phyloP scores from a whole-genome alignment of 129 eudicot genomes.

The Apium graveolens region DNA sequence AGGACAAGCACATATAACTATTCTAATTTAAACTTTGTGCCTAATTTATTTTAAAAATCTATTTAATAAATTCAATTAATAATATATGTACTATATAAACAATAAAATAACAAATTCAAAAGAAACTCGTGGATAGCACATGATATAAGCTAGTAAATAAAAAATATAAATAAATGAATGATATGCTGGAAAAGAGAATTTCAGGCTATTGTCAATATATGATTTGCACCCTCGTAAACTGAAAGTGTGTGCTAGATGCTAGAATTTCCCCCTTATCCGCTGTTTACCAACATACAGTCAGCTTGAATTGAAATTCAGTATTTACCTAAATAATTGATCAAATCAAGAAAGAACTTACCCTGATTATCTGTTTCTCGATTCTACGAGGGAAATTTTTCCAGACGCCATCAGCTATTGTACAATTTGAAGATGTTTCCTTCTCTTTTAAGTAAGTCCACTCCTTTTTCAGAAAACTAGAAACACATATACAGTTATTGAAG shows the following conservation, averaged over 20 bases:
- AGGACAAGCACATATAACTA: no score
- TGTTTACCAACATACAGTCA: neutral
- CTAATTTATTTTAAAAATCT: no score
- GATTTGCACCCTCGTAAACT: neutral
- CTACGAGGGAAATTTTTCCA: constrained; percentile 50
- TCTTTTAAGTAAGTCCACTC: constrained; percentile 61
- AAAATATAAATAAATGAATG: neutral
- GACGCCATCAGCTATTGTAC: constrained; percentile 36
- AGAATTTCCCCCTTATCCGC: neutral
- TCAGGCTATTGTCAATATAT: neutral
- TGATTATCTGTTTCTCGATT: constrained; percentile 35
- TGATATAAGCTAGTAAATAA: no score
- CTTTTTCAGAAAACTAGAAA: constrained; percentile 52
- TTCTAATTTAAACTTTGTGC: no score
- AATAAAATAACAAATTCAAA: no score
- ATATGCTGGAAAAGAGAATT: neutral
- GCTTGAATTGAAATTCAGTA: neutral
- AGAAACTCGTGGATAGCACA: no score
- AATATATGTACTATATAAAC: no score
- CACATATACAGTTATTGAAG: neutral
- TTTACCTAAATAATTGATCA: neutral
- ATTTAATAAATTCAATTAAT: no score
- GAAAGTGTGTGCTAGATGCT: neutral
- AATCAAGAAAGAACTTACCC: constrained; percentile 30
- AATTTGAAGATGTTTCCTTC: constrained; percentile 31